These are phyloP conservation scores for Didymella pomorum DNA, from an alignment of 2,329 filamentous ascomycete genomes.

Conservation along the genomic window DNA sequence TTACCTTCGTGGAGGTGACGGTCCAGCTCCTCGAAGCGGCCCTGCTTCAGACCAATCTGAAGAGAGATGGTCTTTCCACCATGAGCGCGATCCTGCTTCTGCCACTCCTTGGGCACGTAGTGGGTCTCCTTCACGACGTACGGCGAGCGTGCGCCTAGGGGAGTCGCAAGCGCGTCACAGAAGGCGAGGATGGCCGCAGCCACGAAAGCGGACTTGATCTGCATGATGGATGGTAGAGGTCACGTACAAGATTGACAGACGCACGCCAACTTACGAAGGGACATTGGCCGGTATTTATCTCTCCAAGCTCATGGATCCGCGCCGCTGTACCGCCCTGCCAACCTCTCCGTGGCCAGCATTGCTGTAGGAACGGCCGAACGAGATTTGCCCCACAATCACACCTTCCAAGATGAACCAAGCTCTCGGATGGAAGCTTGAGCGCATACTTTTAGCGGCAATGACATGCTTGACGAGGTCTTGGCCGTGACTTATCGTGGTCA, in stretches of 20 bases:
- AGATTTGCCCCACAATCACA: slow-evolving; percentile 16
- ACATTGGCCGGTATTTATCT: slow-evolving; percentile 14
- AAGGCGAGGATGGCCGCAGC: slow-evolving; percentile 40
- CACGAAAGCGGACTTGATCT: slow-evolving; percentile 33
- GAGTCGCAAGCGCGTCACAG: slow-evolving; percentile 45
- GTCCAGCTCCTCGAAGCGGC: slow-evolving; percentile 63
- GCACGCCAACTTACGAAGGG: slow-evolving; percentile 7
- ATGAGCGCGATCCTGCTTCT: slow-evolving; percentile 56
- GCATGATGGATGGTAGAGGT: slow-evolving; percentile 30
- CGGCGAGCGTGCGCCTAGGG: slow-evolving; percentile 50
- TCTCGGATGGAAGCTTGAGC: slow-evolving; percentile 19
- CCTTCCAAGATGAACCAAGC: slow-evolving; percentile 25
- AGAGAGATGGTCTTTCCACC: slow-evolving; percentile 61
- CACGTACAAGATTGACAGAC: slow-evolving; percentile 17
- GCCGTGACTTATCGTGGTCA: slow-evolving; percentile 9
- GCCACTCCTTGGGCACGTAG: slow-evolving; percentile 61
- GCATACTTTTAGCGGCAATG: slow-evolving; percentile 16
- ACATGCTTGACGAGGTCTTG: slow-evolving; percentile 30
- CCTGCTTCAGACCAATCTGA: slow-evolving; percentile 67
- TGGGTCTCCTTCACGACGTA: slow-evolving; percentile 66
- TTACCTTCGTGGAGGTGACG: slow-evolving; percentile 62
- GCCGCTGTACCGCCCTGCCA: not conserved
- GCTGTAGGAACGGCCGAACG: slow-evolving; percentile 9
- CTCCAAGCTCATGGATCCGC: slow-evolving; percentile 1
- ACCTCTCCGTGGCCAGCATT: slow-evolving; percentile 4